phyloP scores from a whole-genome alignment of 2,329 filamentous ascomycete species.

The Boeremia exigua region DNA sequence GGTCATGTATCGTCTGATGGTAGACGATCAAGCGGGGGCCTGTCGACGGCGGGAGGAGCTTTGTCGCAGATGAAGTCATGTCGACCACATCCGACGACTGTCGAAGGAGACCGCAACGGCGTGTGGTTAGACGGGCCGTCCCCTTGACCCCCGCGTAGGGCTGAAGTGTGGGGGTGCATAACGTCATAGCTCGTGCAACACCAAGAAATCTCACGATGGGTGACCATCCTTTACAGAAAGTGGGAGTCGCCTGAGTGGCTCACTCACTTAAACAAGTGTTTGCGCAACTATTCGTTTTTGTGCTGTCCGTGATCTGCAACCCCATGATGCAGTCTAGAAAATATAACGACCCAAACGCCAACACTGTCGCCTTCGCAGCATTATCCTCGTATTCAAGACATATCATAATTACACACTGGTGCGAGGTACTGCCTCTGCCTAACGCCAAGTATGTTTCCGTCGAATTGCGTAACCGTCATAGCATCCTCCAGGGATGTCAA shows the following conservation, averaged over 20 bases:
- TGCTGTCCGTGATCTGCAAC: constrained; percentile 5
- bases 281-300: not conserved
- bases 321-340: constrained; percentile 12
- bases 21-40: constrained; percentile 61
- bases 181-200: constrained; percentile 33
- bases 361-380: constrained; percentile 24
- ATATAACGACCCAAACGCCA: constrained; percentile 31
- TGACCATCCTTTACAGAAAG: not conserved
- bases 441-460: constrained; percentile 27
- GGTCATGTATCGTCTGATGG: constrained; percentile 68
- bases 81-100: constrained; percentile 5
- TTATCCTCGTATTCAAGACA: constrained; percentile 29
- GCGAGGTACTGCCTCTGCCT: constrained; percentile 8
- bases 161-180: constrained; percentile 37
- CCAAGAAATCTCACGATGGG: constrained; percentile 10
- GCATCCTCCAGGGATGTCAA: constrained; percentile 29
- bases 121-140: constrained; percentile 10
- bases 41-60: constrained; percentile 43
- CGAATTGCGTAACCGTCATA: constrained; percentile 40
- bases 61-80: constrained; percentile 40
- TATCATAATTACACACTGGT: constrained; percentile 20
- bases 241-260: not conserved
- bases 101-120: constrained; percentile 13
- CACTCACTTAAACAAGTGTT: not conserved
- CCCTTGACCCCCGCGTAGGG: constrained; percentile 27